Percentiles rank a stretch among this genome's conserved stretches.
phyloP scores from a whole-genome alignment of 2,329 filamentous ascomycete species.

The Phyllosticta citribraziliensis region DNA sequence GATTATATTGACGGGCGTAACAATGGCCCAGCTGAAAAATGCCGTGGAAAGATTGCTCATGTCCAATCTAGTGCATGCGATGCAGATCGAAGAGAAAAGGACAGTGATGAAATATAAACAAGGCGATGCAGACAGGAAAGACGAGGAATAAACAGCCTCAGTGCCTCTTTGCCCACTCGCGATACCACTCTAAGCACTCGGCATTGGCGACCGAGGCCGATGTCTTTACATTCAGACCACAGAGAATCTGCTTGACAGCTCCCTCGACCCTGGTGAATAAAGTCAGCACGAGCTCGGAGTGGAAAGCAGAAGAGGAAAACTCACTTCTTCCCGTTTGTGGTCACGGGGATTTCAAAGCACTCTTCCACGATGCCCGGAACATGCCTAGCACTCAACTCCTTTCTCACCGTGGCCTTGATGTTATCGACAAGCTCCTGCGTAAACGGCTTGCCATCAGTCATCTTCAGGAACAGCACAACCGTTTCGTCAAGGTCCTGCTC shows the following conservation, averaged over 20 bases:
- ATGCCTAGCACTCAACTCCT: constrained; percentile 78
- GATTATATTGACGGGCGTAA: neutral
- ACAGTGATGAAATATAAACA: too few relatives aligned
- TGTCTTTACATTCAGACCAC: constrained; percentile 75
- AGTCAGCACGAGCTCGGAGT: neutral
- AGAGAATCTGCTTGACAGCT: constrained; percentile 91
- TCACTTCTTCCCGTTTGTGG: constrained; percentile 91
- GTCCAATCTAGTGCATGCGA: neutral
- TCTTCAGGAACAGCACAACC: constrained; percentile 80
- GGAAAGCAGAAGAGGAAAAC: constrained; percentile 22
- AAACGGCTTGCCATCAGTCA: constrained; percentile 51
- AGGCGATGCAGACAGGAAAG: too few relatives aligned
- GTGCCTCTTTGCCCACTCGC: constrained; percentile 48
- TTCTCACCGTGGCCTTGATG: constrained; percentile 61
- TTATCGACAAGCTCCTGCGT: constrained; percentile 45
- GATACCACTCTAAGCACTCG: constrained; percentile 81
- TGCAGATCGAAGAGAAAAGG: neutral
- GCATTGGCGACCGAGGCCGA: constrained; percentile 91
- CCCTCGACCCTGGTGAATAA: constrained; percentile 64
- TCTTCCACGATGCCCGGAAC: constrained; percentile 76
- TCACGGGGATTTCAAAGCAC: constrained; percentile 80
- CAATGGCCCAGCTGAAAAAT: neutral
- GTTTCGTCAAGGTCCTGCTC: constrained; percentile 70
- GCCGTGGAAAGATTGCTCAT: neutral
- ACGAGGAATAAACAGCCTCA: neutral